A percentile compares a stretch with the other conserved stretches of the same genome.
Evolutionary conservation across 495 filamentous ascomycete genomes (phyloP).

Genomic region (Beverwykella pulmonaria): DNA sequence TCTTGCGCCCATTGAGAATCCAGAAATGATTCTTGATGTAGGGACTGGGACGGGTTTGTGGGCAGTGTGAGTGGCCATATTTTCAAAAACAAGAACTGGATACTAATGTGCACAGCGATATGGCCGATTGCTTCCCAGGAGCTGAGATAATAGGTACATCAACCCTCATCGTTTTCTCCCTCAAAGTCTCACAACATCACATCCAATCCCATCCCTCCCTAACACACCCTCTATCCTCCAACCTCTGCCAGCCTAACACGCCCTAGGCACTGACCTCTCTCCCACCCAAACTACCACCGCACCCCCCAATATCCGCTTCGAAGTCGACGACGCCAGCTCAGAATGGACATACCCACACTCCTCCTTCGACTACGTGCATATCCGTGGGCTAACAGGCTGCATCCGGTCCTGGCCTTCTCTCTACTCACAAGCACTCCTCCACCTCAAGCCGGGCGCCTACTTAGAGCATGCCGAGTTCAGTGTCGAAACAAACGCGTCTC

Average conservation of each 20-base stretch:
- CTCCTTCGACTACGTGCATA: conserved; percentile 38
- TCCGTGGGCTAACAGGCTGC: conserved; percentile 34
- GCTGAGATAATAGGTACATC: conserved; percentile 35
- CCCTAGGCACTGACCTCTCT: conserved; percentile 34
- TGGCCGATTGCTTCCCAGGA: conserved; percentile 33
- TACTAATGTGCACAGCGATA: conserved; percentile 21
- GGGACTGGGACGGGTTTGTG: conserved; percentile 46
- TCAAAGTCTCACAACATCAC: no score
- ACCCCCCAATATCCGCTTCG: conserved; percentile 40
- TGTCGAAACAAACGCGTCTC: conserved; percentile 17
- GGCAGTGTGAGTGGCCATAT: conserved; percentile 38
- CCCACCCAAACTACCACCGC: conserved; percentile 32
- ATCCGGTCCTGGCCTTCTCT: conserved; percentile 33
- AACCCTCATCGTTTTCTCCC: background rate
- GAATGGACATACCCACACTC: conserved; percentile 38
- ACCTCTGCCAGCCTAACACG: background rate
- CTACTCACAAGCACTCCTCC: conserved; percentile 27
- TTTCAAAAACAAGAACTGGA: background rate
- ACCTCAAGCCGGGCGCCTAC: conserved; percentile 35
- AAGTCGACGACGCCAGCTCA: conserved; percentile 37
- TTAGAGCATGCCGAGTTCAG: conserved; percentile 37
- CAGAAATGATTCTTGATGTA: conserved; percentile 41
- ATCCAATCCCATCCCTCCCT: no score
- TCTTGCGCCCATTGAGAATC: conserved; percentile 40
- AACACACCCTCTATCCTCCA: no score